Evolutionary conservation across 2,329 filamentous ascomycete species (phyloP).

Genomic region (Aspergillus sclerotialis): DNA sequence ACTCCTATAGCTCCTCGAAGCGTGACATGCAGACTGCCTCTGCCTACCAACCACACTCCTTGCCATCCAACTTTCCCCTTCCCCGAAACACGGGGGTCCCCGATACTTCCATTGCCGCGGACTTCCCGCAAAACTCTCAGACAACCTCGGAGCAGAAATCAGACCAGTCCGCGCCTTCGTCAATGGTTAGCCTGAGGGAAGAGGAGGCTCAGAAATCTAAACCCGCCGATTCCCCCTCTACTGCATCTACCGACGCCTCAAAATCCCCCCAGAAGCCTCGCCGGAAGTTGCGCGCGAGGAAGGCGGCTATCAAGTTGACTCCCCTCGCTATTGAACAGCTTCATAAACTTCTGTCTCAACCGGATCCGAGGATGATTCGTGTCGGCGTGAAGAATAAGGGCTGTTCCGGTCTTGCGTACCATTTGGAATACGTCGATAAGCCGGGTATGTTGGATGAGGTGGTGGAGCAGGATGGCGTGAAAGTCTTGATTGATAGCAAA

Average conservation of each 20-base stretch:
- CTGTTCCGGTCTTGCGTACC: conserved; percentile 87
- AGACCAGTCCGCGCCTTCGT: conserved; percentile 23
- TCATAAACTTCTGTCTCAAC: conserved; percentile 68
- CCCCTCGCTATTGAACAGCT: conserved; percentile 73
- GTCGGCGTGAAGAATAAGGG: conserved; percentile 91
- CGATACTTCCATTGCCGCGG: conserved; percentile 55
- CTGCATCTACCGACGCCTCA: conserved; percentile 24
- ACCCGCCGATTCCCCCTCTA: conserved; percentile 36
- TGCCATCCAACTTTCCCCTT: conserved; percentile 50
- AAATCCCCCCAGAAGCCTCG: conserved; percentile 48
- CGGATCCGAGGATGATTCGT: conserved; percentile 85
- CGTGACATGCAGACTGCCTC: conserved; percentile 60
- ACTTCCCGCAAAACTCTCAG: conserved; percentile 41
- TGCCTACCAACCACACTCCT: conserved; percentile 54
- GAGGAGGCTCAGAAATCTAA: conserved; percentile 61
- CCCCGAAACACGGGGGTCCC: conserved; percentile 53
- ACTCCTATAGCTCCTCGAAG: conserved; percentile 44
- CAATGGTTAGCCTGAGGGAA: conserved; percentile 50
- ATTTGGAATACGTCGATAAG: conserved; percentile 92
- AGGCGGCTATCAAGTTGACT: conserved; percentile 85
- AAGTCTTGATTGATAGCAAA: conserved; percentile 94
- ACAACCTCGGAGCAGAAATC: conserved; percentile 39
- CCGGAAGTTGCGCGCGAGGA: conserved; percentile 69
- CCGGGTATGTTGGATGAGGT: conserved; percentile 80
- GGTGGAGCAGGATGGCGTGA: conserved; percentile 93